Evolutionary conservation across 2,329 filamentous ascomycete genomes (phyloP).

Genomic region (Phialophora macrospora): DNA sequence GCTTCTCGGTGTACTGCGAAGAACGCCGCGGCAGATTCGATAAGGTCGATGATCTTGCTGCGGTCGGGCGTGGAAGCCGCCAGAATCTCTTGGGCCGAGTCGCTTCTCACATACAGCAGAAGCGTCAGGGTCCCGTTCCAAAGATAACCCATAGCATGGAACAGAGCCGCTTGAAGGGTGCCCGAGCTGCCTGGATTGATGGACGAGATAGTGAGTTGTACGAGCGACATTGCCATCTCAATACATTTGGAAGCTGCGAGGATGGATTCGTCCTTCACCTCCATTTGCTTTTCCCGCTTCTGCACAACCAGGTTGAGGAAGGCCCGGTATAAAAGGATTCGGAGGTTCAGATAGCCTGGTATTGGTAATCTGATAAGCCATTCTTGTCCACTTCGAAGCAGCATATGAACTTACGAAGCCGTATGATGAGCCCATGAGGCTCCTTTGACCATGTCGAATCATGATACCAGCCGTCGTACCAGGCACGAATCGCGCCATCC

Average conservation of each 20-base stretch:
- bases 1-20: neutral
- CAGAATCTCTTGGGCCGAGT: neutral
- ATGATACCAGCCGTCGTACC: constrained; percentile 21
- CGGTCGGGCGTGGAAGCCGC: neutral
- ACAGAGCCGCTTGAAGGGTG: constrained; percentile 20
- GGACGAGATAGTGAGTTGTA: constrained; percentile 1
- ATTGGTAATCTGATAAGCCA: constrained; percentile 6
- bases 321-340: constrained; percentile 25
- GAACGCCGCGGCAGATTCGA: neutral
- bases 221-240: neutral
- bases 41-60: constrained; percentile 1
- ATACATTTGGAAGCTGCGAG: constrained; percentile 21
- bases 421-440: constrained; percentile 23
- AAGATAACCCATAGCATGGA: constrained; percentile 26
- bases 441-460: constrained; percentile 19
- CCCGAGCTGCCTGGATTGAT: constrained; percentile 10
- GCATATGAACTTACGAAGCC: constrained; percentile 18
- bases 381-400: constrained; percentile 7
- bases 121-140: constrained; percentile 27
- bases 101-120: constrained; percentile 20
- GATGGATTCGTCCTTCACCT: constrained; percentile 4
- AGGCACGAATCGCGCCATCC: constrained; percentile 11
- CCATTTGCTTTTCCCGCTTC: constrained; percentile 6
- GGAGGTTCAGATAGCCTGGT: neutral
- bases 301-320: constrained; percentile 25